Percentiles rank a stretch among this genome's conserved stretches.
Evolutionary conservation across 2,329 filamentous ascomycete genomes (phyloP).

Genomic region (Penicillium capsulatum): DNA sequence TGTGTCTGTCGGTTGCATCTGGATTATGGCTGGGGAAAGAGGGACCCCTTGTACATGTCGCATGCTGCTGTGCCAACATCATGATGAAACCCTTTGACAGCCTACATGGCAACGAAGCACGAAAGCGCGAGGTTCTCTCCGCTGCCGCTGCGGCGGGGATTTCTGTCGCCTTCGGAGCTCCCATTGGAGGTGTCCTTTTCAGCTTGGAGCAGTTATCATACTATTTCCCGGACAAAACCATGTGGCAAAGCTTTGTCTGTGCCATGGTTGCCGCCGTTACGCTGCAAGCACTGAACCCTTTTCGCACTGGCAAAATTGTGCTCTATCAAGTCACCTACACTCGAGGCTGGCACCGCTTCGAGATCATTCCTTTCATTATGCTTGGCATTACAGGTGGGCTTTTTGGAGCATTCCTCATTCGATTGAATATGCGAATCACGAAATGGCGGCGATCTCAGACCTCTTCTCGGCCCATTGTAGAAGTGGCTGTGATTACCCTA

Average conservation of each 20-base stretch:
- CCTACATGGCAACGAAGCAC: conserved; percentile 84
- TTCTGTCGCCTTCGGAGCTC: conserved; percentile 88
- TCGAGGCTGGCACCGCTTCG: conserved; percentile 88
- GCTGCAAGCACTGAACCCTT: conserved; percentile 87
- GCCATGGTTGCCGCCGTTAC: conserved; percentile 98
- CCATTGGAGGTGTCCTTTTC: conserved; percentile 91
- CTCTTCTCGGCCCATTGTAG: conserved; percentile 68
- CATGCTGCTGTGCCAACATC: conserved; percentile 90
- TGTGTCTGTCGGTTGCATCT: conserved; percentile 86
- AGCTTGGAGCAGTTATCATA: conserved; percentile 96
- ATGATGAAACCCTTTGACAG: conserved; percentile 84
- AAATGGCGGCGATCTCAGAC: conserved; percentile 69
- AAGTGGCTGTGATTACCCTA: conserved; percentile 75
- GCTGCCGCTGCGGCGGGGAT: conserved; percentile 89
- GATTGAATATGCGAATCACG: conserved; percentile 82
- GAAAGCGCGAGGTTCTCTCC: conserved; percentile 88
- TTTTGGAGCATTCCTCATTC: conserved; percentile 92
- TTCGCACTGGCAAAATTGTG: conserved; percentile 90
- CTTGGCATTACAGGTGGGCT: conserved; percentile 88
- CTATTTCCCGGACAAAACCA: conserved; percentile 97
- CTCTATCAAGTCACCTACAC: conserved; percentile 94
- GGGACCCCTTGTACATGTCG: conserved; percentile 90
- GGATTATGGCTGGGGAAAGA: conserved; percentile 97
- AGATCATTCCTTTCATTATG: conserved; percentile 80
- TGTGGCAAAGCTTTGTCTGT: conserved; percentile 99